Conservation (phyloP, 192 early-diverging fungal species). For the Umbelopsis ramanniana region DNA sequence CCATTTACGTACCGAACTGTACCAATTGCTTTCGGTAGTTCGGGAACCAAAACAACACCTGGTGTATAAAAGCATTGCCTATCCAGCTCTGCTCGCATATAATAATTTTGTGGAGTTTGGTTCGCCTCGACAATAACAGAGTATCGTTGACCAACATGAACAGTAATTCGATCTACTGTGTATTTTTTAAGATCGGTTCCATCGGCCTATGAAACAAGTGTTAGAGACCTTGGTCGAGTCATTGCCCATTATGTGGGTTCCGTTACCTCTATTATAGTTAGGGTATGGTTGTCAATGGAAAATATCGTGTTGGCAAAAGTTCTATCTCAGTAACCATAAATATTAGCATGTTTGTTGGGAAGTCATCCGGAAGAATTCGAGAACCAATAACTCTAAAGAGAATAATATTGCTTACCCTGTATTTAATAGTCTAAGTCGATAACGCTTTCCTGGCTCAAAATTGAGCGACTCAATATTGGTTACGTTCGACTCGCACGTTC, state of each 20-base stretch:
- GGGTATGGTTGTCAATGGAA: constrained; percentile 70
- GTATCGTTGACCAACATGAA: constrained; percentile 49
- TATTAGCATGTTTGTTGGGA: too few relatives aligned
- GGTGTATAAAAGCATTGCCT: constrained; percentile 27
- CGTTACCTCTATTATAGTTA: constrained; percentile 60
- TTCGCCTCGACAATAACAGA: constrained; percentile 49
- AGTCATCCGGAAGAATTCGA: too few relatives aligned
- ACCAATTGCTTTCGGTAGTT: constrained; percentile 36
- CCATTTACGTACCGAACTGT: not conserved
- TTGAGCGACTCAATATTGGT: constrained; percentile 30
- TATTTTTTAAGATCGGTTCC: constrained; percentile 38
- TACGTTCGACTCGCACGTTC: constrained; percentile 1
- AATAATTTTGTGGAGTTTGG: constrained; percentile 42
- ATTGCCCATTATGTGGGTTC: not conserved
- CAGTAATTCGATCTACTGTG: constrained; percentile 33
- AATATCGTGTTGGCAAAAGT: constrained; percentile 69
- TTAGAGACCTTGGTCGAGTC: too few relatives aligned
- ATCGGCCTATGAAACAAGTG: constrained; percentile 32
- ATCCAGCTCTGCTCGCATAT: constrained; percentile 44
- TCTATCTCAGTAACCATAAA: not conserved
- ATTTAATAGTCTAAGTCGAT: constrained; percentile 72
- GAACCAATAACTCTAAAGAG: not conserved
- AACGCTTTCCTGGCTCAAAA: constrained; percentile 70
- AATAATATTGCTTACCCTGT: constrained; percentile 39
- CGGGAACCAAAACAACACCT: constrained; percentile 64